Conservation (phyloP, 2,329 filamentous ascomycete species). For the Alternaria hordeiaustralica region DNA sequence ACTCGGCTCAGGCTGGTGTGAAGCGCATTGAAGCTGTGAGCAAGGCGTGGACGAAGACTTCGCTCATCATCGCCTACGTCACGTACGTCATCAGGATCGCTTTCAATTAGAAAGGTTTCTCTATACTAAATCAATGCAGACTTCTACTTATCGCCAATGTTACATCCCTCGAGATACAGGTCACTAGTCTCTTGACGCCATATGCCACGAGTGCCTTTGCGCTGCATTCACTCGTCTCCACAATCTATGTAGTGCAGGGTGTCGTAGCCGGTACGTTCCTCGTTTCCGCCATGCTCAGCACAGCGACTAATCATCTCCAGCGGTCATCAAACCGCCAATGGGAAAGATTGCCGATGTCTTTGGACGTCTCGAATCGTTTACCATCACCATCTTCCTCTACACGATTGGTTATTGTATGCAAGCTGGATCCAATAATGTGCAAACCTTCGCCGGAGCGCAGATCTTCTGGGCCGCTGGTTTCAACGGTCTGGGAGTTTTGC, state of each 20-base stretch:
- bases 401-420: conserved; percentile 65
- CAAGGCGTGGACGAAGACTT: conserved; percentile 56
- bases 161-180: conserved; percentile 71
- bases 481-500: conserved; percentile 65
- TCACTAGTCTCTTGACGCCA: conserved; percentile 65
- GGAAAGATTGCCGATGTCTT: conserved; percentile 69
- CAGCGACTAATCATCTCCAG: conserved; percentile 24
- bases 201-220: conserved; percentile 72
- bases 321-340: conserved; percentile 67
- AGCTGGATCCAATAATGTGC: conserved; percentile 61
- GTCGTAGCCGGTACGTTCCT: conserved; percentile 57
- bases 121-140: conserved; percentile 24
- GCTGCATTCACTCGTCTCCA: conserved; percentile 69
- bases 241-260: conserved; percentile 68
- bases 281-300: not conserved
- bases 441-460: conserved; percentile 60
- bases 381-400: conserved; percentile 61
- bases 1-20: conserved; percentile 53
- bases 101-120: not conserved
- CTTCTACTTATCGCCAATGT: conserved; percentile 67
- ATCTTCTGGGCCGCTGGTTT: conserved; percentile 68
- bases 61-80: conserved; percentile 56
- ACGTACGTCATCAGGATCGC: conserved; percentile 29
- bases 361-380: conserved; percentile 66
- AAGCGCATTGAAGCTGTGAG: conserved; percentile 58